Base-by-base conservation (phyloP, 345 rosid genomes). In the Populus simonii region DNA sequence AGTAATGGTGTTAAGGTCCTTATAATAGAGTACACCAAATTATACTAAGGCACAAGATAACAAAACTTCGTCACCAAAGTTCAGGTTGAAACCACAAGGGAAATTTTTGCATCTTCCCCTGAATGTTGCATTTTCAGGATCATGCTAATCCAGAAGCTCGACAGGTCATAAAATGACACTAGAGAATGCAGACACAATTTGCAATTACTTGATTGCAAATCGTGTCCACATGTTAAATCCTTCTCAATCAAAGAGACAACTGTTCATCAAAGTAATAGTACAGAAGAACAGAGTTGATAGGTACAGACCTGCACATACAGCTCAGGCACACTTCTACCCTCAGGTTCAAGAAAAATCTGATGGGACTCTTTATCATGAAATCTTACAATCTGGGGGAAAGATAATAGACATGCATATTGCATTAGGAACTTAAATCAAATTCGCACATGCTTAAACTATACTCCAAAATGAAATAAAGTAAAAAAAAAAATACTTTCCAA, bases 281-380 rank as follows among this genome's bases (percentile, higher is more conserved):
- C 51, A 76, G 27, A 66, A 59, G 39, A 47, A 25, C 51, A 51
- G 55, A 35, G 41, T 45, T 23, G 8, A 67, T 10, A 70, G 20
- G 29, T 49, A 77, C 62, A 76, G 62, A 95, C 99, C 99, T 95
- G 98, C 79, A 95, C 97, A 81, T 95, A 95, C 68, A 95, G 91
- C 87, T 95, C 99, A 17, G 96, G 99, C 79, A 93, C 98, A 80
- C 82, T 89, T 74, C 98, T 92, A 66, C 99, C 99, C 83, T 95
- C 99, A 70, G 99, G 99, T 84, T 95, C 99, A 11, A 95, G 98
- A 83, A 95, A 95, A 85, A 95, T 93, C 79, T 95, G 99, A 92
- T 95, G 99, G 68, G 98, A 95, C 83, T 95, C 99, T 81, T 95
- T 93, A 84, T 93, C 98, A 78, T 91, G 83, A 88, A 95, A 95